Evolutionary conservation across 1,284 basidiomycete genomes (phyloP).

Genomic region (Leccinum fuscescens): DNA sequence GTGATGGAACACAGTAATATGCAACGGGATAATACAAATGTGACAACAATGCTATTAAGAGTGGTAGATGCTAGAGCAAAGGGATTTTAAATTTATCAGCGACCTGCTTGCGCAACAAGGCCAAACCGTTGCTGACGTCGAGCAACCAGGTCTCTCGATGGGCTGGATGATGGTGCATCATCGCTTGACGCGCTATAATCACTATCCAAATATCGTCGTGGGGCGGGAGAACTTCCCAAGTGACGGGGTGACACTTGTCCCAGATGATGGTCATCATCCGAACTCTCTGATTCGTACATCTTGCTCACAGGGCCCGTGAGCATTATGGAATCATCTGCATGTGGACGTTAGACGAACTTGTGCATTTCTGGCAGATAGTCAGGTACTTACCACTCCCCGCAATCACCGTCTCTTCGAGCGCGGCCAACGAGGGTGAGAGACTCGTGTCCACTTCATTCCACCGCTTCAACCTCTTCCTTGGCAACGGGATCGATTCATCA

Average conservation of each 20-base stretch:
- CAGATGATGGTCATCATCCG: constrained; percentile 59
- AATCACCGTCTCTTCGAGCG: constrained; percentile 34
- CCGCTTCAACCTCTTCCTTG: constrained; percentile 26
- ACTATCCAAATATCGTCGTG: constrained; percentile 37
- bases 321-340: constrained; percentile 46
- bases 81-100: constrained; percentile 14
- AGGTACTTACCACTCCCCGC: constrained; percentile 45
- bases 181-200: constrained; percentile 42
- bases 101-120: constrained; percentile 1
- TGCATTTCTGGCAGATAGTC: background rate
- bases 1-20: constrained; percentile 11
- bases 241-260: constrained; percentile 70
- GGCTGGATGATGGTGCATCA: constrained; percentile 43
- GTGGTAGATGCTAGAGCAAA: constrained; percentile 20
- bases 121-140: constrained; percentile 35
- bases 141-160: constrained; percentile 38
- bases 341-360: constrained; percentile 9
- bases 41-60: constrained; percentile 17
- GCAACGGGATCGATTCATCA: constrained; percentile 13
- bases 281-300: constrained; percentile 27
- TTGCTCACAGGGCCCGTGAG: constrained; percentile 19
- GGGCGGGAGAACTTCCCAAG: constrained; percentile 54
- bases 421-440: constrained; percentile 32
- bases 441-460: constrained; percentile 20
- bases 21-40: constrained; percentile 26